These are phyloP conservation scores for Mycena rebaudengoi DNA, from an alignment of 768 basidiomycete genomes.

Conservation along the genomic window DNA sequence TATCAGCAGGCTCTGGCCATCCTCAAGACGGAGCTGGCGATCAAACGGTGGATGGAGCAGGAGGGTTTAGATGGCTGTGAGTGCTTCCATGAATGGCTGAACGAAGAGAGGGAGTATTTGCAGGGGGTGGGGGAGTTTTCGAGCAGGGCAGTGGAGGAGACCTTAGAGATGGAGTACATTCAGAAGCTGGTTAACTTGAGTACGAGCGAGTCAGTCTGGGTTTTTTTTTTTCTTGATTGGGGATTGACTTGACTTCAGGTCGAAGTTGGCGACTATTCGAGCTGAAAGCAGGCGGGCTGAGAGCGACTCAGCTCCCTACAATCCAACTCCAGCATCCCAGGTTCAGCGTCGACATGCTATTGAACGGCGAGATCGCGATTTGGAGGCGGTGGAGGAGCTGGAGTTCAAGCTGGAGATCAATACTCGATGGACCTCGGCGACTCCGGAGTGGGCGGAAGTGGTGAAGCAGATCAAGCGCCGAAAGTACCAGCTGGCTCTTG, in stretches of 20 bases:
- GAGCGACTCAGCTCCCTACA: too few species aligned
- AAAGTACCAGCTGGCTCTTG: conserved; percentile 18
- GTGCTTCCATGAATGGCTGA: conserved; percentile 13
- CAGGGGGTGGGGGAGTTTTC: background rate
- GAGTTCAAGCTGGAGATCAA: conserved; percentile 21
- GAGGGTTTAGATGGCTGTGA: conserved; percentile 1
- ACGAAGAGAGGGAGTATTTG: conserved; percentile 2
- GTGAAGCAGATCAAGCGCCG: background rate
- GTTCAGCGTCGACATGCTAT: conserved; percentile 19
- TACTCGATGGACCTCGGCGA: conserved; percentile 16
- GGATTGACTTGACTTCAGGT: background rate
- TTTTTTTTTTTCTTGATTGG: background rate
- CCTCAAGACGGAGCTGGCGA: background rate
- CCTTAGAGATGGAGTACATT: conserved; percentile 1
- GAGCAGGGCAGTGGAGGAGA: background rate
- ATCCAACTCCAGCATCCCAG: too few species aligned
- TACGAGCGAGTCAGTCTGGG: background rate
- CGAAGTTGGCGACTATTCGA: conserved; percentile 5
- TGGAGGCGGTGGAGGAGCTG: conserved; percentile 11
- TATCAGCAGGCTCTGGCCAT: conserved; percentile 25
- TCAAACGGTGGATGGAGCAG: conserved; percentile 7
- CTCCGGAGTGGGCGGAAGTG: conserved; percentile 19
- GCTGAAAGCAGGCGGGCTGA: too few species aligned
- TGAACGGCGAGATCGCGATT: conserved; percentile 18
- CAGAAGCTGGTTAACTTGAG: background rate